Conservation (phyloP, 2,329 filamentous ascomycete genomes). For the Colletotrichum tropicicola region DNA sequence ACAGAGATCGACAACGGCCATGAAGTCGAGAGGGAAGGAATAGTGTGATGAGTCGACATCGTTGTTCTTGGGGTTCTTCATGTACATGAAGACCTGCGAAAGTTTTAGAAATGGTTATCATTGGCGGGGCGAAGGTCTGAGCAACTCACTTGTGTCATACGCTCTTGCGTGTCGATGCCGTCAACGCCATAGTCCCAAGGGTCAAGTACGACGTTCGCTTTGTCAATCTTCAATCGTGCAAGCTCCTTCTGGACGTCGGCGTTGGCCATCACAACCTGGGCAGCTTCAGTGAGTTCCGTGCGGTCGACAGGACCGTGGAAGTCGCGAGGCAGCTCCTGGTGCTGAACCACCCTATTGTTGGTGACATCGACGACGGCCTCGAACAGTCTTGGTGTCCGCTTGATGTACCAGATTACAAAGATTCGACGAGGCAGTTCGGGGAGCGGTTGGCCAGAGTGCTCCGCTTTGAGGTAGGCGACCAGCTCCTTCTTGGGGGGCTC, state of each 20-base stretch:
- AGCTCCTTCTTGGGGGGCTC: conserved; percentile 6
- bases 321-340: conserved; percentile 1
- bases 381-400: neutral
- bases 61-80: conserved; percentile 7
- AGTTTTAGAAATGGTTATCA: fast-evolving
- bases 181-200: conserved; percentile 11
- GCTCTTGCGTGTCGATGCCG: neutral
- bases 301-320: neutral
- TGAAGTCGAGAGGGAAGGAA: conserved; percentile 2
- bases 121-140: fast-evolving
- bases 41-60: neutral
- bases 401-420: conserved; percentile 9
- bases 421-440: neutral
- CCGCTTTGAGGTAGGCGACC: neutral
- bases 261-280: neutral
- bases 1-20: neutral
- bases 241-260: neutral
- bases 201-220: neutral
- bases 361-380: conserved; percentile 3
- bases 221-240: neutral
- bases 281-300: neutral
- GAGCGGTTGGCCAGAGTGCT: neutral
- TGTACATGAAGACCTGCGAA: neutral
- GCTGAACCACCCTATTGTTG: neutral
- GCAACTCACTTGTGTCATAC: neutral